Evolutionary conservation across 2,329 filamentous ascomycete species (phyloP).

Genomic region (Alternaria viburni): DNA sequence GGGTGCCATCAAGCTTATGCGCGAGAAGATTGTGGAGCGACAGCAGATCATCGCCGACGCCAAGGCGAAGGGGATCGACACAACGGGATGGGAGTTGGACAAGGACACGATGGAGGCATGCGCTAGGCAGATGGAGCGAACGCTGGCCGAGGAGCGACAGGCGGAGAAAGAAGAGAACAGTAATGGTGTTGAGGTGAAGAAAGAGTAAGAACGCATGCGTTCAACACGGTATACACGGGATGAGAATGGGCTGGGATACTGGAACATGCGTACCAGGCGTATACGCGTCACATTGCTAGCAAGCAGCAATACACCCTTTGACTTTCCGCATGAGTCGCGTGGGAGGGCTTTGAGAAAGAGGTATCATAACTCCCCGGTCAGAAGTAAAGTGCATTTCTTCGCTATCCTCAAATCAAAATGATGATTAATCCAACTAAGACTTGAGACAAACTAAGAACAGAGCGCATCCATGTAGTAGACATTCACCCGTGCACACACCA

Average conservation of each 20-base stretch:
- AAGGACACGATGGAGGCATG: conserved; percentile 37
- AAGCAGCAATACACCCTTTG: background rate
- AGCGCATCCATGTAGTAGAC: background rate
- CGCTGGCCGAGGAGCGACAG: conserved; percentile 26
- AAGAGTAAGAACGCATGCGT: background rate
- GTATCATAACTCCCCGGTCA: background rate
- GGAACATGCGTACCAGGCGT: background rate
- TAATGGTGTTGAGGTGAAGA: conserved; percentile 14
- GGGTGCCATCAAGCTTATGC: conserved; percentile 53
- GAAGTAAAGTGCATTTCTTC: background rate
- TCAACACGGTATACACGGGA: background rate
- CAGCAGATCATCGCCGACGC: conserved; percentile 46
- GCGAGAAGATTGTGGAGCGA: conserved; percentile 49
- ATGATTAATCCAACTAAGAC: background rate
- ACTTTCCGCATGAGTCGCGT: background rate
- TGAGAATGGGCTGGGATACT: background rate
- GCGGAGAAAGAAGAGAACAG: conserved; percentile 10
- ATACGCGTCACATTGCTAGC: background rate
- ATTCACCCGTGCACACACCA: conserved; percentile 23
- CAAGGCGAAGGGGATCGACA: conserved; percentile 44
- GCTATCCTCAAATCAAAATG: background rate
- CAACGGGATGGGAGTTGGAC: conserved; percentile 39
- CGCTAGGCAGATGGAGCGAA: conserved; percentile 34
- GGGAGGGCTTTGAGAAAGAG: background rate
- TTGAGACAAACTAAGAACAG: background rate